phyloP scores from a whole-genome alignment of 139 green algal species.

The Picochlorum sp. region DNA sequence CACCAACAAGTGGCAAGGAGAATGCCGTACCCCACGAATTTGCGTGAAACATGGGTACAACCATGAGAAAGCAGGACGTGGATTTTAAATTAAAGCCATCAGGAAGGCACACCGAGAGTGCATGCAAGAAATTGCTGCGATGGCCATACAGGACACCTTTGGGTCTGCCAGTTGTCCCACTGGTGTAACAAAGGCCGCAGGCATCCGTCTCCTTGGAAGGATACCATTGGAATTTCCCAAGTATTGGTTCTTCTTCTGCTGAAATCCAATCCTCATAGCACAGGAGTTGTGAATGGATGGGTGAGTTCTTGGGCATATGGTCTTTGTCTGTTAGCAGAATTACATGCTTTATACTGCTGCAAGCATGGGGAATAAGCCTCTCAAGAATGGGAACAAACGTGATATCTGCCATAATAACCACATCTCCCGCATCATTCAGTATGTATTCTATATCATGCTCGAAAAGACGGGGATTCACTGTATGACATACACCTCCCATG shows the following conservation, averaged over 20 bases:
- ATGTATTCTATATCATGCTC: conserved; percentile 54
- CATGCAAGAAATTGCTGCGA: conserved; percentile 65
- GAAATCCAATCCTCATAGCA: conserved; percentile 70
- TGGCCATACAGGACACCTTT: conserved; percentile 72
- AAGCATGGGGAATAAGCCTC: conserved; percentile 29
- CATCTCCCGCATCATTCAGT: conserved; percentile 26
- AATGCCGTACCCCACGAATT: conserved; percentile 63
- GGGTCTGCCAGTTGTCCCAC: conserved; percentile 38
- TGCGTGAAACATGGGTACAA: conserved; percentile 75
- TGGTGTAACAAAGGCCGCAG: conserved; percentile 77
- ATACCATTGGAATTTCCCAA: conserved; percentile 34
- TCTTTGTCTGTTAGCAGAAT: conserved; percentile 36
- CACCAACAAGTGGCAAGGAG: conserved; percentile 55
- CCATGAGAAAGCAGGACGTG: conserved; percentile 32
- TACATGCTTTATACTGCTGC: conserved; percentile 24
- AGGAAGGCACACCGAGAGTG: conserved; percentile 24
- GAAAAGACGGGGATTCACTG: conserved; percentile 54
- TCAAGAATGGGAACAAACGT: conserved; percentile 40
- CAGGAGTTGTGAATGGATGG: conserved; percentile 21
- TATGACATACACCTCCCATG: conserved; percentile 56
- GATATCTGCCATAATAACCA: conserved; percentile 23
- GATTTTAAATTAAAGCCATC: conserved; percentile 42
- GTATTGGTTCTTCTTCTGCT: conserved; percentile 7
- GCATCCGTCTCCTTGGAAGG: conserved; percentile 44
- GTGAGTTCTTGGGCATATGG: neutral